phyloP scores from a whole-genome alignment of 306 rosid species.

The Argentina anserina region DNA sequence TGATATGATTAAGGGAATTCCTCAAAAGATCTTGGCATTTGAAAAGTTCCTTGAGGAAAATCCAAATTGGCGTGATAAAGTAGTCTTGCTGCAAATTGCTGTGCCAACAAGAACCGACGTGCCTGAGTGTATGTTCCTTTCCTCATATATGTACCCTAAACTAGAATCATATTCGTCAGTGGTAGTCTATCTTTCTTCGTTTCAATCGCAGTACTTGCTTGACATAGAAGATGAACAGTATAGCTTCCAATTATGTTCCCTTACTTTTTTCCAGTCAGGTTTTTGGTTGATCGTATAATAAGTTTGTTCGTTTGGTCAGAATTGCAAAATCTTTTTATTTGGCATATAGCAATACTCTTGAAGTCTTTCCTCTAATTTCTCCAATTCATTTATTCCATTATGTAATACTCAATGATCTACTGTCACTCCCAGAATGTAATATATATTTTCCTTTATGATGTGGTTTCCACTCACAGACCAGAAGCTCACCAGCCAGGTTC shows the following conservation, averaged over 20 bases:
- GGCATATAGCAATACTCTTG: neutral
- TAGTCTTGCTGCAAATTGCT: constrained; percentile 92
- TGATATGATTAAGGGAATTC: constrained; percentile 98
- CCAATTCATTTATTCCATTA: neutral
- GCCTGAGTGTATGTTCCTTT: constrained; percentile 69
- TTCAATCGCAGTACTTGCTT: neutral
- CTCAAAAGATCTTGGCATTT: constrained; percentile 89
- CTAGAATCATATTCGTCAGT: neutral
- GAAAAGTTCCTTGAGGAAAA: constrained; percentile 95
- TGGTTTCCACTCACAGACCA: constrained; percentile 59
- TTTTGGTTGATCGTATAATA: neutral
- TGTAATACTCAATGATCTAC: neutral
- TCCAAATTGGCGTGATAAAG: constrained; percentile 83
- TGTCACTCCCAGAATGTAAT: constrained; percentile 4
- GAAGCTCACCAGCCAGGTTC: constrained; percentile 97
- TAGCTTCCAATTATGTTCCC: neutral
- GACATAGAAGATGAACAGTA: neutral
- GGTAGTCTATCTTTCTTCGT: neutral
- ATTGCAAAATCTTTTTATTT: neutral
- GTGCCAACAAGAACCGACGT: constrained; percentile 94
- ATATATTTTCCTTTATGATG: neutral
- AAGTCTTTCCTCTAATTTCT: neutral
- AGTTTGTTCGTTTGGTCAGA: neutral
- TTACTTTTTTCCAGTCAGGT: neutral
- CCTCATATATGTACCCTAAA: neutral